Base-by-base conservation (phyloP, 192 early-diverging fungal species). In the Rhizophagus clarus region DNA sequence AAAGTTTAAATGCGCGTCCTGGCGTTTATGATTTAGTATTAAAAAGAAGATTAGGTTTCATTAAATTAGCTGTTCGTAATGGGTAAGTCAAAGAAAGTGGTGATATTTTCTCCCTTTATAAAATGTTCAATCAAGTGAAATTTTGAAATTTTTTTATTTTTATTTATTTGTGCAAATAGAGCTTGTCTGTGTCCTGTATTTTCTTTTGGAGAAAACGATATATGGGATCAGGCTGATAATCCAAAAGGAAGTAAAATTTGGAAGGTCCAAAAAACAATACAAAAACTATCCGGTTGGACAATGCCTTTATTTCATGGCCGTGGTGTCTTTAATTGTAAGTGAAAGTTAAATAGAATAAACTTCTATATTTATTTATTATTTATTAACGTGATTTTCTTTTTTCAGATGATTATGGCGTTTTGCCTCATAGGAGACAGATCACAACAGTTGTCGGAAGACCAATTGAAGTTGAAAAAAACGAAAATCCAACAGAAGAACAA, bases 171-270 rank as follows among this genome's bases (percentile, higher is more conserved):
- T 40, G 10, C 3, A 34, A 37, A 28, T 72, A 85, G 85, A 7
- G 93, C 96, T 20, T 85, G 85, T 31, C 84, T 99, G 14, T 95
- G 97, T 15, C 98, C 98, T 20, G 90, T 95, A 1, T 95, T 95
- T 82, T 91, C 92, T 29, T 98, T 99, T 86, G 97, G 97, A 75
- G 97, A 99, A 84, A 97, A 96, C 84, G 93, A 97, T 37, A 83
- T 97, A 37, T 99, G 94, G 83, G 88, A 94, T 28, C 94, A 96
- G 24, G 86, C 94, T 32, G 85, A 87, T 72, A 95, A 96, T 69
- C 83, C 82, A 1, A 83, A 91, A 24, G 93, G 92, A 20, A 89
- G 93, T n/a, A 81, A 85, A 63, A 67, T 93, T 9, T 89, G 90
- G 51, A 85, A 82, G n/a, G 82, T 95, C 67, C 96, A 99, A 82